A percentile compares a stretch with the other conserved stretches of the same genome.
phyloP scores from a whole-genome alignment of 2,329 filamentous ascomycete genomes.

The Cladosporium sp. region DNA sequence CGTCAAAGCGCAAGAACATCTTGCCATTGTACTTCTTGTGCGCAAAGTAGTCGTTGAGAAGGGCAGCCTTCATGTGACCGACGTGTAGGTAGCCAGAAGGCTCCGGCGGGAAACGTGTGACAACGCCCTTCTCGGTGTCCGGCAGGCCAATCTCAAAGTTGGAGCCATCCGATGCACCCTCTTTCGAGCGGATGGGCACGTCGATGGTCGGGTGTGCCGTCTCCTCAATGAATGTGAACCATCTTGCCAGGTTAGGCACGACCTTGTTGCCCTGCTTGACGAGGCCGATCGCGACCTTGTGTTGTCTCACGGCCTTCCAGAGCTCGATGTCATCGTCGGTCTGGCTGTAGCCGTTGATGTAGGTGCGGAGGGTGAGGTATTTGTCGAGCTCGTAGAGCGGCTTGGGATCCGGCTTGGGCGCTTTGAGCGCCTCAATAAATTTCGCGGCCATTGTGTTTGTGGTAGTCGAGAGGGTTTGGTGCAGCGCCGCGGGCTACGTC shows the following conservation, averaged over 20 bases:
- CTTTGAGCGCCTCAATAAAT: slow-evolving; percentile 10
- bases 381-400: slow-evolving; percentile 73
- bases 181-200: slow-evolving; percentile 30
- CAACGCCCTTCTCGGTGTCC: slow-evolving; percentile 80
- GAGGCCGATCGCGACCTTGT: slow-evolving; percentile 75
- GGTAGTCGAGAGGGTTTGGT: neutral
- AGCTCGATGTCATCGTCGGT: slow-evolving; percentile 72
- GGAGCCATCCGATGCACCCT: slow-evolving; percentile 65
- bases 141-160: slow-evolving; percentile 85
- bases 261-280: slow-evolving; percentile 70
- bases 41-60: slow-evolving; percentile 94
- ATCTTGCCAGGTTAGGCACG: slow-evolving; percentile 63
- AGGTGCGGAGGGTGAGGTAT: slow-evolving; percentile 79
- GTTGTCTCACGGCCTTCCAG: slow-evolving; percentile 76
- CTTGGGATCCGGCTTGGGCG: slow-evolving; percentile 10
- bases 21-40: slow-evolving; percentile 89
- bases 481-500: neutral
- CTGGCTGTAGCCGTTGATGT: slow-evolving; percentile 73
- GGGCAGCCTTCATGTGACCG: slow-evolving; percentile 87
- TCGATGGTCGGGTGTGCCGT: slow-evolving; percentile 65
- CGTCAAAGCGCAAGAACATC: slow-evolving; percentile 86
- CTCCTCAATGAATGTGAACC: slow-evolving; percentile 82
- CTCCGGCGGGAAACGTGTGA: slow-evolving; percentile 89
- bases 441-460: slow-evolving; percentile 7
- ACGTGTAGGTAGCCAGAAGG: slow-evolving; percentile 95